A percentile compares a stretch with the other conserved stretches of the same genome.
These are phyloP conservation scores for Tulasnella sp. DNA, from an alignment of 768 basidiomycete species.

Conservation along the genomic window DNA sequence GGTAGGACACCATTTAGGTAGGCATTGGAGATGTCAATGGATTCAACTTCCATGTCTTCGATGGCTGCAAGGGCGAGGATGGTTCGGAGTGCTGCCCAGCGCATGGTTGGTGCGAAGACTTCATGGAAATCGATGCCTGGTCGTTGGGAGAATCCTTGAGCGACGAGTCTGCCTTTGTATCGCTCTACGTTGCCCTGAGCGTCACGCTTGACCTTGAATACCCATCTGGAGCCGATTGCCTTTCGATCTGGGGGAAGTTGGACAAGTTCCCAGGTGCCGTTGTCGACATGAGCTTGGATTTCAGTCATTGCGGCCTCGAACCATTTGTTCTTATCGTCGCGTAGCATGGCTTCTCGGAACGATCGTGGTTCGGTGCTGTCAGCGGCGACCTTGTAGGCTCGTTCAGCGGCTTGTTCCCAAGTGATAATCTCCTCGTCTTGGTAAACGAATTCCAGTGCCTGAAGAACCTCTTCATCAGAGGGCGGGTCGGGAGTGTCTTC, in stretches of 20 bases:
- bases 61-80: conserved; percentile 27
- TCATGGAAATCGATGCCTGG: conserved; percentile 48
- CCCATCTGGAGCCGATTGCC: conserved; percentile 45
- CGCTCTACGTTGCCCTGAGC: conserved; percentile 44
- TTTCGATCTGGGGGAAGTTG: conserved; percentile 38
- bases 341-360: conserved; percentile 37
- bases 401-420: no score
- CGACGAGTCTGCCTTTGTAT: conserved; percentile 53
- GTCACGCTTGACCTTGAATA: conserved; percentile 50
- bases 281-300: conserved; percentile 6
- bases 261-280: conserved; percentile 36
- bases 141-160: conserved; percentile 49
- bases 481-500: no score
- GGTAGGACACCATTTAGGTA: conserved; percentile 41
- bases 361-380: neutral
- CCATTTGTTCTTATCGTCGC: conserved; percentile 36
- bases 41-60: conserved; percentile 33
- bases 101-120: conserved; percentile 26
- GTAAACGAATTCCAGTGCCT: no score
- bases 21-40: conserved; percentile 39
- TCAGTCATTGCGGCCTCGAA: neutral
- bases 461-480: no score
- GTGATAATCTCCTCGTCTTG: no score
- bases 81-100: neutral
- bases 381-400: no score